Conservation (phyloP, 495 filamentous ascomycete species). For the Penicillium bialowiezense region DNA sequence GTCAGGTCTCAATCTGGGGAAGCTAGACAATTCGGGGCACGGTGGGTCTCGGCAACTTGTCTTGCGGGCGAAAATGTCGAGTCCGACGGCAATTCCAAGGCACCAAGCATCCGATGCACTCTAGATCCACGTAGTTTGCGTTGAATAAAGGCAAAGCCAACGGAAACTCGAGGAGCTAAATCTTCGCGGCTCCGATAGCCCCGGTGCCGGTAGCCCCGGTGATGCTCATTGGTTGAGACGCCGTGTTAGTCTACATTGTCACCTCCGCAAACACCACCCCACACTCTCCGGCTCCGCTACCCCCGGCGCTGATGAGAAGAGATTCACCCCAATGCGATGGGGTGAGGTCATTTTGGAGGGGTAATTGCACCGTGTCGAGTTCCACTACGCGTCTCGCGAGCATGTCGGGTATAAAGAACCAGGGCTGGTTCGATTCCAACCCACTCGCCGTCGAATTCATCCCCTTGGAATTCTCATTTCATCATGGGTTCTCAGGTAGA, state of each 20-base stretch:
- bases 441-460: too few relatives aligned
- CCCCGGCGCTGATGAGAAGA: not conserved
- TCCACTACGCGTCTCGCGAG: too few relatives aligned
- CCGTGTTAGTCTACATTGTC: not conserved
- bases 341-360: too few relatives aligned
- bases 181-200: not conserved
- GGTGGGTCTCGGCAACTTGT: not conserved
- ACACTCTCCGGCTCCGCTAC: not conserved
- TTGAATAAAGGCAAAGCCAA: too few relatives aligned
- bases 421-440: not conserved
- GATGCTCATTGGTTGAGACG: not conserved
- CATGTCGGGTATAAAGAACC: not conserved
- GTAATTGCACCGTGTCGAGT: not conserved
- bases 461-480: not conserved
- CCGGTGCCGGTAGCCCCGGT: not conserved
- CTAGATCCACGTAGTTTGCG: not conserved
- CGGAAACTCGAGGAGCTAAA: too few relatives aligned
- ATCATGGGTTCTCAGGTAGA: not conserved
- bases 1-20: slow-evolving; percentile 5
- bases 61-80: too few relatives aligned
- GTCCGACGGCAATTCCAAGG: too few relatives aligned
- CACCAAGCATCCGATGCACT: not conserved
- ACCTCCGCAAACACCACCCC: not conserved
- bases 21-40: slow-evolving; percentile 1
- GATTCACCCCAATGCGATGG: not conserved